Evolutionary conservation across 176 grass and related monocot species (phyloP).

Genomic region (Oryza rufipogon): DNA sequence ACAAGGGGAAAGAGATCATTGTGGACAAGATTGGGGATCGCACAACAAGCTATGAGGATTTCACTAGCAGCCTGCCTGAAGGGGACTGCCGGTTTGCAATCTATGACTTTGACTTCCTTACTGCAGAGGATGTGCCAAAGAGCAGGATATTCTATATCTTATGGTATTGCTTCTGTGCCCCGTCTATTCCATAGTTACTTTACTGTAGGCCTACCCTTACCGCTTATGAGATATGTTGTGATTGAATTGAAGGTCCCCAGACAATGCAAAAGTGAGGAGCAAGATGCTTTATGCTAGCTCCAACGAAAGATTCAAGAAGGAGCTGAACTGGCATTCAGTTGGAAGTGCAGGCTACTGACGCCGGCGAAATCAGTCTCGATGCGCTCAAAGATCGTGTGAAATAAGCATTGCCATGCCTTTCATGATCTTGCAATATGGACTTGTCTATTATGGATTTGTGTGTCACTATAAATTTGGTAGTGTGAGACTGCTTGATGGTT

Average conservation of each 20-base stretch:
- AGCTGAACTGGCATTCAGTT: constrained; percentile 77
- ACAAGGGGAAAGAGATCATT: constrained; percentile 65
- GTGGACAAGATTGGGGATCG: constrained; percentile 71
- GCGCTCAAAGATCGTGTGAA: constrained; percentile 60
- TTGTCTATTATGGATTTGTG: constrained; percentile 46
- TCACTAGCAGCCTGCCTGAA: constrained; percentile 53
- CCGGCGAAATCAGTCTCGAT: constrained; percentile 66
- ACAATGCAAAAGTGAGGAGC: constrained; percentile 66
- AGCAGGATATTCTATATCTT: constrained; percentile 91
- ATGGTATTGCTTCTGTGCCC: constrained; percentile 50
- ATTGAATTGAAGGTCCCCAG: constrained; percentile 66
- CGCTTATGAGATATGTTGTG: neutral
- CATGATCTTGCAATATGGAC: constrained; percentile 30
- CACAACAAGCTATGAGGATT: constrained; percentile 59
- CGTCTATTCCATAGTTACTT: neutral
- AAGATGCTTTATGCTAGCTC: constrained; percentile 94
- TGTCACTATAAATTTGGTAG: constrained; percentile 52
- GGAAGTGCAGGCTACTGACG: constrained; percentile 78
- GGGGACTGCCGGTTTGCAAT: constrained; percentile 78
- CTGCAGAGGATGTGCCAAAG: constrained; percentile 79
- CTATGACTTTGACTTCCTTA: constrained; percentile 81
- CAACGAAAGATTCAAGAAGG: constrained; percentile 62
- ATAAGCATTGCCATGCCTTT: constrained; percentile 27
- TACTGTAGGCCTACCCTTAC: neutral
- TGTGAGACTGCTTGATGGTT: constrained; percentile 57